Base-by-base conservation (phyloP, 768 basidiomycete species). In the Tricholoma furcatifolium region DNA sequence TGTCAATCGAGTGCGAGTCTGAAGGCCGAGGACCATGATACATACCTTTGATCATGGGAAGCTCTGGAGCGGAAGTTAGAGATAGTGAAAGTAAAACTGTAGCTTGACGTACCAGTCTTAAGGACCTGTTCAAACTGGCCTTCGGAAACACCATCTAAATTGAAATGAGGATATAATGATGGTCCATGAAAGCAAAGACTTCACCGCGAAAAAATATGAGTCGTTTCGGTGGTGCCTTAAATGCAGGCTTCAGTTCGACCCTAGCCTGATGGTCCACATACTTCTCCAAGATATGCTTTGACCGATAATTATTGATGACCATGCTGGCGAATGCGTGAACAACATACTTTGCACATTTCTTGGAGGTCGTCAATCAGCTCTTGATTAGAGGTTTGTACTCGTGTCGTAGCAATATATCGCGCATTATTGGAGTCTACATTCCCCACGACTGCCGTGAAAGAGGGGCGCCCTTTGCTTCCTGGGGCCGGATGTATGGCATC, bases 401-500 rank as follows among this genome's bases (percentile, higher is more conserved):
- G 69, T 34, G 75, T 81, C 2, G 74, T 81, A 0, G 74, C 72
- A 6, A 74, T 65, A 53, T 90, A 92, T 59, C 88, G 88, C 1
- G 87, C 83, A 2, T 76, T 77, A 50, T 87, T 77, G 0, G 78
- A 75, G 63, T 92, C 91, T 20, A 92, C 82, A 53, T 82, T 91
- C 4, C 77, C 87, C 4, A 92, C 90, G 2, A 92, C 73, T 0
- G 87, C 73, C 0, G 90, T 84, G 63, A 87, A 91, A 0, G 90
- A 92, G 0, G 91, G 90, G 0, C 84, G 77, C 5, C 80, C 85
- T 1, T 76, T 78, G 0, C 85, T 76, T 4, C 88, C 88, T 4
- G 91, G 88, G 2, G 87, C 80, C 1, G 90, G 89, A 60, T 92
- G 90, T 17, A 87, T 86, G n/a, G 87, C 86, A 64, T 91, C 88